Conservation (phyloP, 768 basidiomycete species). For the Amanita molliuscula region DNA sequence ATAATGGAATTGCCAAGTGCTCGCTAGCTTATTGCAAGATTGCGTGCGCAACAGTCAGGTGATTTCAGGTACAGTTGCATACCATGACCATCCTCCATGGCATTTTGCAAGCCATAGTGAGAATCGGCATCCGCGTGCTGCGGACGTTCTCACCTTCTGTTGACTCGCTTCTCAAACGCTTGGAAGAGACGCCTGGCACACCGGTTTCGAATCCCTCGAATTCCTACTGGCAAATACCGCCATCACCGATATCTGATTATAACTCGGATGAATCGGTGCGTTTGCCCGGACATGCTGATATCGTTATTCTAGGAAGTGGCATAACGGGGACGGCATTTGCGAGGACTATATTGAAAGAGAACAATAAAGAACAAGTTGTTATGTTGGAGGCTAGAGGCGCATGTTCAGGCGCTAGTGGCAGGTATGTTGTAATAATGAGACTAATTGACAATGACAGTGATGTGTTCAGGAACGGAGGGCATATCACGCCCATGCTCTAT, state of each 20-base stretch:
- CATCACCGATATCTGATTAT: slow-evolving; percentile 23
- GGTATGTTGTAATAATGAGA: slow-evolving; percentile 28
- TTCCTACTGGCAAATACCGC: slow-evolving; percentile 43
- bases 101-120: background rate
- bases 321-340: slow-evolving; percentile 42
- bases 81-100: background rate
- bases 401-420: slow-evolving; percentile 66
- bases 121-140: background rate
- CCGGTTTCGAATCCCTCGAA: slow-evolving; percentile 35
- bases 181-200: slow-evolving; percentile 29
- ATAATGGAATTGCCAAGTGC: too few relatives aligned
- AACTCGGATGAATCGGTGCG: slow-evolving; percentile 4
- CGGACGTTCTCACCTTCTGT: background rate
- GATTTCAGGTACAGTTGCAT: background rate
- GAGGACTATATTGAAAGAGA: slow-evolving; percentile 29
- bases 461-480: slow-evolving; percentile 53
- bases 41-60: background rate
- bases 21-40: too few relatives aligned
- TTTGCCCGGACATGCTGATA: slow-evolving; percentile 29
- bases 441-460: background rate
- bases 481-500: slow-evolving; percentile 50
- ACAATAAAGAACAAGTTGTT: slow-evolving; percentile 29
- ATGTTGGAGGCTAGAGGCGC: slow-evolving; percentile 77
- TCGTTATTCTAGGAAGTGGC: slow-evolving; percentile 46
- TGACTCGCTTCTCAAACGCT: slow-evolving; percentile 14